phyloP scores from a whole-genome alignment of 2,329 filamentous ascomycete species.

The Aurifilum marmelostoma region DNA sequence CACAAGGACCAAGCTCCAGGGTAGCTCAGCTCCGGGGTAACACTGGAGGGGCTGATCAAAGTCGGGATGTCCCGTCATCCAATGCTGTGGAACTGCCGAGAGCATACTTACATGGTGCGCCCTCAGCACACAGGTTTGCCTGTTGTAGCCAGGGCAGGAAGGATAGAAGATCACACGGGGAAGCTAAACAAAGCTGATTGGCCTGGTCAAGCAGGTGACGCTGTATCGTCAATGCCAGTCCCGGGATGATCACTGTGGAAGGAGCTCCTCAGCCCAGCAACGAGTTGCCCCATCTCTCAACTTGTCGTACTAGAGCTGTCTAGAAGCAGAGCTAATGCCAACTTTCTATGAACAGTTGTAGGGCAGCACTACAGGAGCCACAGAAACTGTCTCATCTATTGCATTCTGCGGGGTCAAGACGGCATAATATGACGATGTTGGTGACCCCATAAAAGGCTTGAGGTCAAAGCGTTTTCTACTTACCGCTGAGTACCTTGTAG shows the following conservation, averaged over 20 bases:
- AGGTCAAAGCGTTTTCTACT: not conserved
- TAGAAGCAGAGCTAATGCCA: conserved; percentile 3
- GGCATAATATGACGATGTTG: conserved; percentile 1
- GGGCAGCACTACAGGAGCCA: too few species aligned
- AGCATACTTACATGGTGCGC: not conserved
- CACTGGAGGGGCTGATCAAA: not conserved
- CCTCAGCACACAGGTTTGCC: not conserved
- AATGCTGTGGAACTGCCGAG: not conserved
- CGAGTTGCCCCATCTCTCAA: not conserved
- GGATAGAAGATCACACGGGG: not conserved
- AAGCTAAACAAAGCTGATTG: not conserved
- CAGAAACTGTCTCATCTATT: not conserved
- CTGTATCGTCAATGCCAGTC: not conserved
- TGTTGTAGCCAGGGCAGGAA: not conserved
- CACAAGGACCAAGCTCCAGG: not conserved
- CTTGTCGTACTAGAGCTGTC: not conserved
- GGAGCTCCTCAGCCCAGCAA: not conserved
- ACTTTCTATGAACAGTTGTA: not conserved
- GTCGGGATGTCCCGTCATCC: not conserved
- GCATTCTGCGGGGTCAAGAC: not conserved
- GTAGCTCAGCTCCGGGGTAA: not conserved
- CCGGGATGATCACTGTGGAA: not conserved
- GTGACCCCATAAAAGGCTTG: not conserved
- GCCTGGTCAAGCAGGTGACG: not conserved
- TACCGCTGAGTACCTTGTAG: not conserved